phyloP scores from a whole-genome alignment of 208 protist species.

The Trypanosoma scelopori region DNA sequence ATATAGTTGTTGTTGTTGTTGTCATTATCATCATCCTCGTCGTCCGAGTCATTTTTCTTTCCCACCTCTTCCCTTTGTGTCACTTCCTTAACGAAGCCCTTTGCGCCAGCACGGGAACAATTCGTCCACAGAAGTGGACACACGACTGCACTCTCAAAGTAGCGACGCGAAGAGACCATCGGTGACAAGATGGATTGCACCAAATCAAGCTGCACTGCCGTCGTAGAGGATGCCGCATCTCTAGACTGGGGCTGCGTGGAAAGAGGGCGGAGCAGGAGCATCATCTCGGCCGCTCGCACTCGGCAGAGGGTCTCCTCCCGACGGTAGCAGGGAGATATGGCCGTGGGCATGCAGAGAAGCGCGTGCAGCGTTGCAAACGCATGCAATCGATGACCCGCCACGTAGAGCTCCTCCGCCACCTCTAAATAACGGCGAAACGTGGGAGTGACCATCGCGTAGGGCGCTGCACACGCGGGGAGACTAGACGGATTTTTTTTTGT shows the following conservation, averaged over 20 bases:
- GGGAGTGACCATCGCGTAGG: constrained; percentile 9
- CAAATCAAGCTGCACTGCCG: constrained; percentile 40
- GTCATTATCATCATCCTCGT: no score
- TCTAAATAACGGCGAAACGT: constrained; percentile 29
- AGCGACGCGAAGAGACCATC: constrained; percentile 33
- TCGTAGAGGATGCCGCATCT: constrained; percentile 8
- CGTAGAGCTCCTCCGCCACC: constrained; percentile 51
- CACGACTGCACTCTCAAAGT: constrained; percentile 20
- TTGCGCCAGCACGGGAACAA: not conserved
- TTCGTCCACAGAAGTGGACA: constrained; percentile 15
- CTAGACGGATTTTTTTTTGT: not conserved
- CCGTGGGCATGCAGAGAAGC: not conserved
- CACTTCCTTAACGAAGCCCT: not conserved
- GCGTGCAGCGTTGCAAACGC: constrained; percentile 37
- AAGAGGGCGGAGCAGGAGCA: constrained; percentile 20
- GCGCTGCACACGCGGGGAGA: not conserved
- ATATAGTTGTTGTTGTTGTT: constrained; percentile 27
- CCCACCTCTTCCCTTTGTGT: not conserved
- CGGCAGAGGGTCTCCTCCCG: constrained; percentile 47
- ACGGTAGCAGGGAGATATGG: constrained; percentile 39
- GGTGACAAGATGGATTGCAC: constrained; percentile 51
- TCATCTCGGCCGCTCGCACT: constrained; percentile 50
- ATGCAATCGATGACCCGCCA: constrained; percentile 38
- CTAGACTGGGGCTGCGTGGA: not conserved
- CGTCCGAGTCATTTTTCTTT: constrained; percentile 4